A percentile compares a stretch with the other conserved stretches of the same genome.
phyloP scores from a whole-genome alignment of 345 rosid species.

The Streptanthus diversifolius region DNA sequence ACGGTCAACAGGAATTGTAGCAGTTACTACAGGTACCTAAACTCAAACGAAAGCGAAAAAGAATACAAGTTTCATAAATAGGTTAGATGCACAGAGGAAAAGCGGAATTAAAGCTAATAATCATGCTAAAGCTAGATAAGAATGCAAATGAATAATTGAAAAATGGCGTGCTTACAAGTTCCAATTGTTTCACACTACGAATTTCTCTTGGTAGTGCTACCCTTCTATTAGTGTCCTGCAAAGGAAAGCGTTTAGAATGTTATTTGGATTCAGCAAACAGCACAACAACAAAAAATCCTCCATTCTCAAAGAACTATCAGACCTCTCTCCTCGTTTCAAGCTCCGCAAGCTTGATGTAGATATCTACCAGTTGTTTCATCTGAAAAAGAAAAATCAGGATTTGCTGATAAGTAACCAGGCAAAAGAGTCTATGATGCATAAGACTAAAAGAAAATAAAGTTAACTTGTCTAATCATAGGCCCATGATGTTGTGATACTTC shows the following conservation, averaged over 20 bases:
- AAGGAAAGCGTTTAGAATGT: slow-evolving; percentile 21
- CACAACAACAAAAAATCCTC: slow-evolving; percentile 1
- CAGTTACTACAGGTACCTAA: slow-evolving; percentile 96
- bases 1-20: slow-evolving; percentile 68
- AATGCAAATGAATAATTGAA: slow-evolving; percentile 1
- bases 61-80: slow-evolving; percentile 8
- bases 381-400: slow-evolving; percentile 27
- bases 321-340: slow-evolving; percentile 97
- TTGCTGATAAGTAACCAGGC: background rate
- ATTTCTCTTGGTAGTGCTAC: slow-evolving; percentile 79
- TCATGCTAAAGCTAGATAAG: slow-evolving; percentile 12
- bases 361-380: slow-evolving; percentile 96
- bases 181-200: slow-evolving; percentile 71
- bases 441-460: slow-evolving; percentile 5
- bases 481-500: slow-evolving; percentile 72
- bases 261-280: slow-evolving; percentile 16
- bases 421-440: slow-evolving; percentile 10
- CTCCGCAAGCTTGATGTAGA: slow-evolving; percentile 94
- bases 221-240: slow-evolving; percentile 71
- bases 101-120: background rate
- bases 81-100: background rate
- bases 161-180: slow-evolving; percentile 60
- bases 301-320: slow-evolving; percentile 18
- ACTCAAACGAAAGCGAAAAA: slow-evolving; percentile 18
- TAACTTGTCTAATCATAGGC: slow-evolving; percentile 73